Evolutionary conservation across 2,329 filamentous ascomycete species (phyloP).

Genomic region (Ceratocystis huliohia): DNA sequence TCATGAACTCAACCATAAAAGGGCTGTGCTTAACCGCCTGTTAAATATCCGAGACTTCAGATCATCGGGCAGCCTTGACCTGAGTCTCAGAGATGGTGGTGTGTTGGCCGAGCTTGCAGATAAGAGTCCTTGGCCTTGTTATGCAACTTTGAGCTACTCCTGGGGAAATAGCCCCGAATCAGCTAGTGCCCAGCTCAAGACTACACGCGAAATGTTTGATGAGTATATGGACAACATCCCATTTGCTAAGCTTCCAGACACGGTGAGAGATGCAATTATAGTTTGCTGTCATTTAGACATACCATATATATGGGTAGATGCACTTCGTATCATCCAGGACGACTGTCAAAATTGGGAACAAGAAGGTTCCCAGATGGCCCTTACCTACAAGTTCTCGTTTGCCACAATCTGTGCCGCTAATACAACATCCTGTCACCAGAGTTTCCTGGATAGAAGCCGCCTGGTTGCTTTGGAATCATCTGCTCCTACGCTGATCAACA

Average conservation of each 20-base stretch:
- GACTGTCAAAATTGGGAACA: conserved; percentile 23
- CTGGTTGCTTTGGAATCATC: not conserved
- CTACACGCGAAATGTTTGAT: not conserved
- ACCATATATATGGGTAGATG: conserved; percentile 24
- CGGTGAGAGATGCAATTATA: too few species aligned
- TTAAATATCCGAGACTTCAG: too few species aligned
- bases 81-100: too few species aligned
- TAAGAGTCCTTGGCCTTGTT: too few species aligned
- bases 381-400: conserved; percentile 5
- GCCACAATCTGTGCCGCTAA: conserved; percentile 4
- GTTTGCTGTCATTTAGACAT: conserved; percentile 3
- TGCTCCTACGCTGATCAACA: not conserved
- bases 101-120: too few species aligned
- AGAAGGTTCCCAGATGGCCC: conserved; percentile 16
- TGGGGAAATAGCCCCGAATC: conserved; percentile 3
- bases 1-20: too few species aligned
- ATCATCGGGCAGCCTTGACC: too few species aligned
- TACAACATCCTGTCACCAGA: not conserved
- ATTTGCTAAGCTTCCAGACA: not conserved
- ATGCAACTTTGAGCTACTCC: too few species aligned
- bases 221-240: not conserved
- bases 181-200: not conserved
- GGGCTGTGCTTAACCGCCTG: too few species aligned
- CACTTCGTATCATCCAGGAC: conserved; percentile 14
- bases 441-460: not conserved